These are phyloP conservation scores for Hyaloraphidium curvatum DNA, from an alignment of 192 early-diverging fungal genomes.

Conservation along the genomic window DNA sequence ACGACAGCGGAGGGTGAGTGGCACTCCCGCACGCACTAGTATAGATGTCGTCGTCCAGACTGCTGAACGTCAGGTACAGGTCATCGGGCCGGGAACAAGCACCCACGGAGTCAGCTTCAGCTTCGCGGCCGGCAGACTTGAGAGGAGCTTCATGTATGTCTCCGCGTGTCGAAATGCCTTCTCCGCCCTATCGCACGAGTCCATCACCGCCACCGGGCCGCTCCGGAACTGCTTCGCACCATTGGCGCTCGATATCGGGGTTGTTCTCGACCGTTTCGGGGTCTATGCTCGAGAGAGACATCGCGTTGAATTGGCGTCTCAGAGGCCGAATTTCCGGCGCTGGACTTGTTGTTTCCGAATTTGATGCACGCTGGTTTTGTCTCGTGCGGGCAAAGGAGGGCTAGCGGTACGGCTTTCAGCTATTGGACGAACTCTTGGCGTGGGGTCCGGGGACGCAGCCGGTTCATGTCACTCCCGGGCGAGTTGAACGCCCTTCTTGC, in stretches of 20 bases:
- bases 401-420: too few relatives aligned
- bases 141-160: slow-evolving; percentile 72
- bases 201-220: background rate
- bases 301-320: background rate
- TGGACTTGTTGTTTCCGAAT: too few relatives aligned
- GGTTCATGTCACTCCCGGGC: too few relatives aligned
- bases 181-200: background rate
- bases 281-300: slow-evolving; percentile 6
- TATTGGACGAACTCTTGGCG: too few relatives aligned
- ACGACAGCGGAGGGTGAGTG: slow-evolving; percentile 18
- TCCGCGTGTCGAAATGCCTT: slow-evolving; percentile 76
- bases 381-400: too few relatives aligned
- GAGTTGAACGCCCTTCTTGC: too few relatives aligned
- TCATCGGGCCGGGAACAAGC: background rate
- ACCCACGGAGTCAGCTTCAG: slow-evolving; percentile 61
- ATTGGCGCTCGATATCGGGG: slow-evolving; percentile 62
- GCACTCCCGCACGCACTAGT: background rate
- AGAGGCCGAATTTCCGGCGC: too few relatives aligned
- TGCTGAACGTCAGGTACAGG: background rate
- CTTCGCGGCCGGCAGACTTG: slow-evolving; percentile 42
- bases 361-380: too few relatives aligned
- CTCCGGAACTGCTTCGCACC: slow-evolving; percentile 14
- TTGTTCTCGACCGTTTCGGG: slow-evolving; percentile 13
- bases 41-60: slow-evolving; percentile 10
- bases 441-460: too few relatives aligned